These are phyloP conservation scores for Carex arenaria DNA, from an alignment of 202 grass and related monocot species.

Conservation along the genomic window DNA sequence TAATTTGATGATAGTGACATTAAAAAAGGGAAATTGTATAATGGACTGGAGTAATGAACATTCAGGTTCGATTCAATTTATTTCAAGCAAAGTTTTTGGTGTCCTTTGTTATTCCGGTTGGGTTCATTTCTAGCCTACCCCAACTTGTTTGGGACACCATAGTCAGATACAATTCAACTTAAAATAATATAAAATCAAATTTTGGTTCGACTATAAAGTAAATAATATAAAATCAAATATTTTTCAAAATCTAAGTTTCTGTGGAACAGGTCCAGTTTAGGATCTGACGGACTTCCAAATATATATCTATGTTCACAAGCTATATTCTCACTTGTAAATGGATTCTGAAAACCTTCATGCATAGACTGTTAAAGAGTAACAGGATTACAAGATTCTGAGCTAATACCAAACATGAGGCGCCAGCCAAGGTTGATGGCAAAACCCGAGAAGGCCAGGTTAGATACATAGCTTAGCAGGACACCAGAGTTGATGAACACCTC, in stretches of 20 bases:
- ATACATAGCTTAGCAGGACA: conserved; percentile 76
- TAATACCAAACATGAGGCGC: conserved; percentile 69
- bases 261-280: neutral
- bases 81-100: neutral
- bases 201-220: neutral
- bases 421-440: conserved; percentile 50
- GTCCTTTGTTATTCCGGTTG: no score
- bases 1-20: neutral
- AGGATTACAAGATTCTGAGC: neutral
- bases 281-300: neutral
- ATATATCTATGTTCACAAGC: neutral
- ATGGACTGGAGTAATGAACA: neutral
- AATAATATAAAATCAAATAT: neutral
- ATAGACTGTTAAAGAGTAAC: neutral
- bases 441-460: conserved; percentile 67
- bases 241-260: neutral
- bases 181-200: neutral
- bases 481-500: conserved; percentile 81
- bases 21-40: neutral
- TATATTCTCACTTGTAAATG: neutral
- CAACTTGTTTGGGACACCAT: neutral
- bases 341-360: neutral
- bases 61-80: neutral
- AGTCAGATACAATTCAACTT: neutral
- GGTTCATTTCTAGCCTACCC: no score